phyloP scores from a whole-genome alignment of 2,329 filamentous ascomycete genomes.

The Magnaporthiopsis rhizophila region DNA sequence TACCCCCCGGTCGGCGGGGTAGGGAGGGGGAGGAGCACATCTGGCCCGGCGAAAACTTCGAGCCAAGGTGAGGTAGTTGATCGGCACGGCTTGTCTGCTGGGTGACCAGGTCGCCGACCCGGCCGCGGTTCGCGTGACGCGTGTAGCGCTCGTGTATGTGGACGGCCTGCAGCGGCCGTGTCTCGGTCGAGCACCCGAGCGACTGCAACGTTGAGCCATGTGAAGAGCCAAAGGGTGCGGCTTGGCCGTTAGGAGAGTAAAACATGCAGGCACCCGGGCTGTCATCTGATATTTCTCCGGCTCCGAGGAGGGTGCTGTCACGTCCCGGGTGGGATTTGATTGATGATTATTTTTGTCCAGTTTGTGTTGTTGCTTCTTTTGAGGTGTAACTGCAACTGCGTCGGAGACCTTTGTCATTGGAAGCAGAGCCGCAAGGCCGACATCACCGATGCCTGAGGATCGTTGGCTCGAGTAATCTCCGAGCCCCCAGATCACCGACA shows the following conservation, averaged over 20 bases:
- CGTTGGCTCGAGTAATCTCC: too few species aligned
- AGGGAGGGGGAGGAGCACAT: neutral
- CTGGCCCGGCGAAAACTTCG: neutral
- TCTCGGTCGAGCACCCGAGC: neutral
- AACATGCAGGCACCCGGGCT: neutral
- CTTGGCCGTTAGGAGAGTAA: too few species aligned
- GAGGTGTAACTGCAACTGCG: too few species aligned
- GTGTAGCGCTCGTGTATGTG: neutral
- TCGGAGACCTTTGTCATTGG: too few species aligned
- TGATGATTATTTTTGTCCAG: neutral
- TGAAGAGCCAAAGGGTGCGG: neutral
- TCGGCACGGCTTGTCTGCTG: neutral
- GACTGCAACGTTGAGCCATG: neutral
- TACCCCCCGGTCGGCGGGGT: neutral
- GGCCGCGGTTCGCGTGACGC: neutral
- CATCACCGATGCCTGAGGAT: neutral
- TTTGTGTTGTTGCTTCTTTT: too few species aligned
- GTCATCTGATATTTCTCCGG: too few species aligned
- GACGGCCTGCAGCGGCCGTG: neutral
- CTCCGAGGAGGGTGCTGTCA: too few species aligned
- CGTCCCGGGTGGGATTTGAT: too few species aligned
- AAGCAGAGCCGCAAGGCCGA: neutral
- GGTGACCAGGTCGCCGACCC: neutral
- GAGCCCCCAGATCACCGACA: too few species aligned
- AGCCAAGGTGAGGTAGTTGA: neutral